Percentiles rank a stretch among this genome's conserved stretches.
phyloP scores from a whole-genome alignment of 352 stramenopile genomes.

The Aphanomyces cochlioides region DNA sequence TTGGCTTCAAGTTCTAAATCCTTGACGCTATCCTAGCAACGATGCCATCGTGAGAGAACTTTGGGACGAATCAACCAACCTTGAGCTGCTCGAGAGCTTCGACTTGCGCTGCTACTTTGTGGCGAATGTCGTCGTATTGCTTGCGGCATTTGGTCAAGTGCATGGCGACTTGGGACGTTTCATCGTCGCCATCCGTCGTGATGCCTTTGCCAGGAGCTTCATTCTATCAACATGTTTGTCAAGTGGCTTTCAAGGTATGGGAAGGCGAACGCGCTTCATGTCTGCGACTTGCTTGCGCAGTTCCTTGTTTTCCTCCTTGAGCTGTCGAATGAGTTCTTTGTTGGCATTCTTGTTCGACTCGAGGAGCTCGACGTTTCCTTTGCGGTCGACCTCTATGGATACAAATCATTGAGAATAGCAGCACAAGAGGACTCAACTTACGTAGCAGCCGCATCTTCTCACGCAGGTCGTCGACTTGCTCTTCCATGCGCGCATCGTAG shows the following conservation, averaged over 20 bases:
- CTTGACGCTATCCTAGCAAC: constrained; percentile 50
- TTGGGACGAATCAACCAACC: constrained; percentile 35
- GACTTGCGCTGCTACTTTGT: constrained; percentile 67
- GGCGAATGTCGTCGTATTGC: constrained; percentile 70
- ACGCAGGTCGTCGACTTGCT: constrained; percentile 74
- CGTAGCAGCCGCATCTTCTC: constrained; percentile 83
- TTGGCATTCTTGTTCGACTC: constrained; percentile 88
- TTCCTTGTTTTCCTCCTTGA: constrained; percentile 88
- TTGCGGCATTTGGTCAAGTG: constrained; percentile 73
- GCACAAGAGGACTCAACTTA: constrained; percentile 36
- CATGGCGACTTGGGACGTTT: constrained; percentile 45
- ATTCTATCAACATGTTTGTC: constrained; percentile 10
- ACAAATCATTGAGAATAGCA: not conserved
- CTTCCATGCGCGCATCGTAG: constrained; percentile 76
- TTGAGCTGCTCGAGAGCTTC: constrained; percentile 81
- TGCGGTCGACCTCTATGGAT: constrained; percentile 72
- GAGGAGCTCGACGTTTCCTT: constrained; percentile 78
- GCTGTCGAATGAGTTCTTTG: constrained; percentile 83
- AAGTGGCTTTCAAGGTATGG: not conserved
- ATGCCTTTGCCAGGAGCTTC: constrained; percentile 20
- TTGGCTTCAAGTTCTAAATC: constrained; percentile 78
- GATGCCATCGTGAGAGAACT: constrained; percentile 36
- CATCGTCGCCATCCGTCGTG: constrained; percentile 45
- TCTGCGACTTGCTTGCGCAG: constrained; percentile 80
- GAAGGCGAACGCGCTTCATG: constrained; percentile 48